These are phyloP conservation scores for Aspergillus saccharolyticus DNA, from an alignment of 495 filamentous ascomycete species.

Conservation along the genomic window DNA sequence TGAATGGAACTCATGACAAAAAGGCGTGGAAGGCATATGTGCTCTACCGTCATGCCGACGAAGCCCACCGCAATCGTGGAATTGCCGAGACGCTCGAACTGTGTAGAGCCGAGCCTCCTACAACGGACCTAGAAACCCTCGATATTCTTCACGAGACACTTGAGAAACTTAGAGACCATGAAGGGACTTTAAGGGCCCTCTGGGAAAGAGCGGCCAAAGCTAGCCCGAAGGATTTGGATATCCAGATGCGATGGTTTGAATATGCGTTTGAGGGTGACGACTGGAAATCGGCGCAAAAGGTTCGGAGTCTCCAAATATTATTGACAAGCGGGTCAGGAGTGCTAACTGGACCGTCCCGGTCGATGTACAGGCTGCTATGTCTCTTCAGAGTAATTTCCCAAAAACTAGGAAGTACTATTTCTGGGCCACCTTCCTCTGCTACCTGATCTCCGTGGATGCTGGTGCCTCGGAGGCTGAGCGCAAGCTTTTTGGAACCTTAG, in stretches of 20 bases:
- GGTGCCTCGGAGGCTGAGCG: constrained; percentile 43
- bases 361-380: constrained; percentile 48
- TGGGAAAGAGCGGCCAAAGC: constrained; percentile 55
- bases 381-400: constrained; percentile 54
- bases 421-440: constrained; percentile 52
- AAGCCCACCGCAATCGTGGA: constrained; percentile 38
- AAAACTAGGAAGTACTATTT: constrained; percentile 53
- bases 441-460: constrained; percentile 34
- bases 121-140: constrained; percentile 47
- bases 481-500: constrained; percentile 53
- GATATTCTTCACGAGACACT: constrained; percentile 40
- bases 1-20: constrained; percentile 2
- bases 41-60: constrained; percentile 41
- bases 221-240: constrained; percentile 43
- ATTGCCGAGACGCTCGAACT: constrained; percentile 44
- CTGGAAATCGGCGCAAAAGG: constrained; percentile 57
- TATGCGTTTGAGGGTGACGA: constrained; percentile 42
- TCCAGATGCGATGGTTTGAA: constrained; percentile 53
- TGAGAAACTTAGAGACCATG: constrained; percentile 29
- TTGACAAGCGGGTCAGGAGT: neutral
- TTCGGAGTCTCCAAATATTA: constrained; percentile 15
- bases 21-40: constrained; percentile 53
- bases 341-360: constrained; percentile 1
- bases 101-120: constrained; percentile 42
- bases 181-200: constrained; percentile 31